phyloP scores from a whole-genome alignment of 116 monocot species.

The Cymodocea nodosa region DNA sequence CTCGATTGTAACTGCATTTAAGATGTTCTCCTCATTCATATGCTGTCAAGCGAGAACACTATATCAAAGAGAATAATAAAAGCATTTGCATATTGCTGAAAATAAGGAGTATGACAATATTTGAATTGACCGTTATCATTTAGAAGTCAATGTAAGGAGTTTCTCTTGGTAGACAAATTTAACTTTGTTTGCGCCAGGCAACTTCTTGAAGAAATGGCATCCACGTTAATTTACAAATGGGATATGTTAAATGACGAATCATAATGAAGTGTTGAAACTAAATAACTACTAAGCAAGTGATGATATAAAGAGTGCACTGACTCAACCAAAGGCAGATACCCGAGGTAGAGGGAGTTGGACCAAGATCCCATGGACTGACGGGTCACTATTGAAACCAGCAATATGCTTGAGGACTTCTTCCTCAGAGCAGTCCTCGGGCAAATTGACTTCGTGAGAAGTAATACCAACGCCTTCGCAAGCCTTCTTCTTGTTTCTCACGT shows the following conservation, averaged over 20 bases:
- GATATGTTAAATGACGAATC: too few species aligned
- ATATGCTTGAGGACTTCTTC: slow-evolving; percentile 74
- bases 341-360: slow-evolving; percentile 89
- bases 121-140: too few species aligned
- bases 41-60: slow-evolving; percentile 40
- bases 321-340: slow-evolving; percentile 20
- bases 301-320: background rate
- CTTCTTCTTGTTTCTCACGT: slow-evolving; percentile 92
- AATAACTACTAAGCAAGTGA: too few species aligned
- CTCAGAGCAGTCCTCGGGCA: slow-evolving; percentile 73
- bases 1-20: slow-evolving; percentile 68
- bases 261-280: too few species aligned
- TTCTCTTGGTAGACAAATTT: too few species aligned
- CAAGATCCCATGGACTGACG: slow-evolving; percentile 79
- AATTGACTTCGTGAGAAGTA: slow-evolving; percentile 59
- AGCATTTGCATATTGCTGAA: too few species aligned
- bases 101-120: too few species aligned
- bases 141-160: too few species aligned
- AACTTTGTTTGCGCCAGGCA: too few species aligned
- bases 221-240: too few species aligned
- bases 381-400: slow-evolving; percentile 54
- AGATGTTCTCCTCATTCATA: slow-evolving; percentile 71
- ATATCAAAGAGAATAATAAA: background rate
- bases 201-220: too few species aligned
- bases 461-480: slow-evolving; percentile 82